phyloP scores from a whole-genome alignment of 768 basidiomycete species.

The Harrya chromipes region DNA sequence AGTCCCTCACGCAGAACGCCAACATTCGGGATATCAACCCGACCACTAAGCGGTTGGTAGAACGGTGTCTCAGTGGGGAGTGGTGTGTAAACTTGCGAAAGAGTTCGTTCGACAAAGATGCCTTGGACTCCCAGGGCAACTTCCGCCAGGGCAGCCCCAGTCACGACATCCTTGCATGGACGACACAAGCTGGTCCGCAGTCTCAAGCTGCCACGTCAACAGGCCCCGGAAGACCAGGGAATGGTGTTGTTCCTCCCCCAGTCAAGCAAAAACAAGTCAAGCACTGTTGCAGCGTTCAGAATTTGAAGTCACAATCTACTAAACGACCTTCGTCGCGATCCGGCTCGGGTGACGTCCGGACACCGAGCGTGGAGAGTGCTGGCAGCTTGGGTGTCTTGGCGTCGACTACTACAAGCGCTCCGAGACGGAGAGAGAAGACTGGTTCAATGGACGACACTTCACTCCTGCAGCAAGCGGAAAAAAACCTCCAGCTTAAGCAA shows the following conservation, averaged over 20 bases:
- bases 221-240: constrained; percentile 13
- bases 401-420: constrained; percentile 16
- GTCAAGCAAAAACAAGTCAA: constrained; percentile 49
- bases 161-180: constrained; percentile 40
- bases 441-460: constrained; percentile 27
- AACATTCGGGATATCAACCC: constrained; percentile 79
- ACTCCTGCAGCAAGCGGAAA: constrained; percentile 18
- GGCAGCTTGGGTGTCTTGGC: constrained; percentile 30
- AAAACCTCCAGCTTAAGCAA: constrained; percentile 15
- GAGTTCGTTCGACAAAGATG: constrained; percentile 27
- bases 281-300: constrained; percentile 64
- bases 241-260: constrained; percentile 17
- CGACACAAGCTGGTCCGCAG: constrained; percentile 28
- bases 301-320: constrained; percentile 37
- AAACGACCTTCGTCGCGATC: constrained; percentile 33
- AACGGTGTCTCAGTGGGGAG: constrained; percentile 81
- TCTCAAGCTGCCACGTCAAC: background rate
- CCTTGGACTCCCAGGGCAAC: constrained; percentile 23
- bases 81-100: constrained; percentile 79
- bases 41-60: constrained; percentile 89
- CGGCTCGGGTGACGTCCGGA: constrained; percentile 37
- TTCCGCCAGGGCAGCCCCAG: constrained; percentile 42
- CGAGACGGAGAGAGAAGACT: constrained; percentile 25
- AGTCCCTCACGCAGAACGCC: constrained; percentile 69
- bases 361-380: constrained; percentile 39